Base-by-base conservation (phyloP, 2,329 filamentous ascomycete species). In the Raffaelea arxii region DNA sequence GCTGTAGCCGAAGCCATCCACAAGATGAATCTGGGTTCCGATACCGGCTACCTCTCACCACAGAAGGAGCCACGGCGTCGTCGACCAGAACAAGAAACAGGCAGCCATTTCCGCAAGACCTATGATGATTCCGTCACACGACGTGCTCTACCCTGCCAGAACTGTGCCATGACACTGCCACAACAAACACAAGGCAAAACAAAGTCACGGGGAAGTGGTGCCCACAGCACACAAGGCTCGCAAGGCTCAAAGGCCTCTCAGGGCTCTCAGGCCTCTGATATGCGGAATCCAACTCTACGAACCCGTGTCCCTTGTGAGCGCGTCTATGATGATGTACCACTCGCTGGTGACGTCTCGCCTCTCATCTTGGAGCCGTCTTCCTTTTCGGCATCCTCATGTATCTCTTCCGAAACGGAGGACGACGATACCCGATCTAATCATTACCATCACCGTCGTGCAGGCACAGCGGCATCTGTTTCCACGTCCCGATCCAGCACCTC, bases 111-210 rank as follows among this genome's bases (percentile, higher is more conserved):
- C 54, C 70, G 71, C 48, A 72, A 73, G 55, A 82, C 78, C 1
- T 82, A 82, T 53, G 78, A 82, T 54, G 78, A 82, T 50, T 75
- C 74, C n/a, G 78, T 79, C 23, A 80, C 75, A 38, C 77, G 74
- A 59, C 74, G 75, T 48, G 77, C 79, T 44, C 76, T 73, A 7
- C 79, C 80, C 21, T 84, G 80, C 59, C 77, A 82, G 51, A 84
- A 83, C 60, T 84, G 80, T 59, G 79, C 80, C 48, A 71, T 84
- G 56, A 84, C 79, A 1, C 62, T 84, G 7, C 80, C 80, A 0
- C 70, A 69, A 54, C 65, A 67, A 42, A 68, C 69, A 46, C 58
- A 63, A 47, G 41, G 25, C 21, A 16, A 30, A 30, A 6, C 32
- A 12, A 36, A 6, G 32, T 9, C 32, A 12, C 7, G 32, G 14